Evolutionary conservation across 495 filamentous ascomycete genomes (phyloP), one percentile per base, ranked within the genome.

Genomic region (Aspergillus leporis): DNA sequence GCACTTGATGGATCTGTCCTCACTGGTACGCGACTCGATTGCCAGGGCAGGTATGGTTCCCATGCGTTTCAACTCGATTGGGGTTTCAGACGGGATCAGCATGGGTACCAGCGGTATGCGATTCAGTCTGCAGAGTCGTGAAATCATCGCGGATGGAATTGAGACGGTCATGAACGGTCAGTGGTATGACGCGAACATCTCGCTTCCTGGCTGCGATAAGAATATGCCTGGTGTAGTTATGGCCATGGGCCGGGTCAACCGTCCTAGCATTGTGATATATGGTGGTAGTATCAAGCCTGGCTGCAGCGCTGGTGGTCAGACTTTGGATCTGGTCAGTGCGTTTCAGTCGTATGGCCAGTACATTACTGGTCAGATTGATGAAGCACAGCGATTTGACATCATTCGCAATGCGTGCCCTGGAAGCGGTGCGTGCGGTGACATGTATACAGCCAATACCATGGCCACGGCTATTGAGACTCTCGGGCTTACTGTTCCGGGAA

Each of bases 391-490:
- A 25, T 93, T 89, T 68, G 94, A 98, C 72, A 93, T 98, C 70
- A 97, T 97, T 68, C 84, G 93, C 55, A 81, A 98, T 73, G 94
- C 94, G 32, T 97, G 93, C 73, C 93, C 93, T 38, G 94, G 94
- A 47, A 81, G 87, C 60, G 94, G 94, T 60, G 94, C 95, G 19
- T 98, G 94, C 68, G 94, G 94, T 68, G 94, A 95, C 58, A 98
- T 98, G 94, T 98, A 98, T 79, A 98, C 94, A n/a, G 94, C 94
- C 55, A 98, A 98, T 81, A 98, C 94, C 50, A 96, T 98, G 92
- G 94, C 94, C 46, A 88, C 88, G 4, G 93, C 93, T 16, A 94
- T 97, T 62, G 94, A 98, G 76, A 85, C 87, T 32, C 91, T 98
- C 83, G 94, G 94, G 53, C 93, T 98, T 89, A 91, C 91, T 3